Base-by-base conservation (phyloP, 805 yeast species). In the Candida germanica region DNA sequence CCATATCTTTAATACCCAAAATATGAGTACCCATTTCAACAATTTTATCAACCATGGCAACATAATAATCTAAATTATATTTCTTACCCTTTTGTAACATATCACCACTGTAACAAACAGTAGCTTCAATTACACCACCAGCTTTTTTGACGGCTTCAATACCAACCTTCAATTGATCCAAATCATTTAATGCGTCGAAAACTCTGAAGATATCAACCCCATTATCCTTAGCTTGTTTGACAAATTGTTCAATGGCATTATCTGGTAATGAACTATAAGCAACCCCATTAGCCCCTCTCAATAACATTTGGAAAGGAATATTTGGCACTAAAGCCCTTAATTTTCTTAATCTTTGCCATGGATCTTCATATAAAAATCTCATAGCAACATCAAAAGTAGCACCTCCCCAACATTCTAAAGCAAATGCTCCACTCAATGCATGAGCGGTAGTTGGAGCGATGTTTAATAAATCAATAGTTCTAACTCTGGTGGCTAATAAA, bases 341-440 rank as follows among this genome's bases (percentile, higher is more conserved):
- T 64, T 79, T 76, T 63, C 95, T 79, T 62, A 93, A 75, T 66
- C 99, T 80, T 42, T 77, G 95, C 99, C 99, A 93, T 48, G 99
- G 99, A 62, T 89, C 97, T 73, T 93, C 99, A 64, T 91, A 87
- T 55, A 93, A 74, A 77, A 93, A 93, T 66, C 99, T 80, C 98
- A 93, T 89, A 37, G 96, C 84, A 37, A 93, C 99, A 58, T 93
- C 99, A 54, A 93, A 93, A 25, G 99, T 93, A 37, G 99, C 99
- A 67, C 99, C 99, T 69, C 99, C 99, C 99, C 99, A 93, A 73
- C 98, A 93, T 69, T 93, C 99, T 37, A 93, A 71, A 13, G 99
- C 93, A 62, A 88, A 93, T 3, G 95, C 95, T 46, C 91, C 89
- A 47, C 82, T 65, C 51, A 88, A 68, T 14, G 96, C 98, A 56